Evolutionary conservation across 768 basidiomycete genomes (phyloP), one percentile per base, ranked within the genome.

Genomic region (Leccinum uliginosum): DNA sequence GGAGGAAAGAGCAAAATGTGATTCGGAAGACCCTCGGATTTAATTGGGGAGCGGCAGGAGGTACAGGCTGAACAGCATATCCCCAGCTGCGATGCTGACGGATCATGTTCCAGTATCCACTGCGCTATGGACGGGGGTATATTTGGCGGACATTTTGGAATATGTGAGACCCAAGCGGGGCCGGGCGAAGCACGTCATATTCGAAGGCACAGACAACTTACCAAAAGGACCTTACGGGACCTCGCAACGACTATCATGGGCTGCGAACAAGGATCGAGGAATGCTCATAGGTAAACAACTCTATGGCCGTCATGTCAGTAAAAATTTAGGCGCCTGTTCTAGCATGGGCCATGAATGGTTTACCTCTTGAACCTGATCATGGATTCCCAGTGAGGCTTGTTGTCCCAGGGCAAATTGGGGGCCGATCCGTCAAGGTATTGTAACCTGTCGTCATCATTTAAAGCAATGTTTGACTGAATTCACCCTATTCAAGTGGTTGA

Each of bases 1-100:
- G 85, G 2, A 71, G 85, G 26, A 86, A 84, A 64, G 84, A 87
- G 62, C 85, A 86, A 64, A 87, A 87, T 61, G 70, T 83, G 47
- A 76, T 84, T 30, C 74, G 73, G 15, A 80, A 85, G 65, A 76
- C 77, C 8, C 74, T 83, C 1, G 83, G 83, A 1, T 84, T 84
- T 61, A 73, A 66, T 19, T 84, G 83, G 83, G 82, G 83, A 8
- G 73, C 80, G 3, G 80, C 70, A 3, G 80, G 76, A 47, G 55
- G 70, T 80, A 50, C 8, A 2, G 0, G 21, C 35, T 17, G 2
- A 17, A 38, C n/a, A 53, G 4, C 30, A 23, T n/a, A 29, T 1
- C 23, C 38, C 26, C 52, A 27, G 12, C 1, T 8, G 19, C 24
- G 3, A 40, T 29, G 23, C 50, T 60, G 1, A 60, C 4, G 2